Percentiles rank a stretch among this genome's conserved stretches.
These are phyloP conservation scores for Leccinum barrowsii DNA, from an alignment of 768 basidiomycete genomes.

Conservation along the genomic window DNA sequence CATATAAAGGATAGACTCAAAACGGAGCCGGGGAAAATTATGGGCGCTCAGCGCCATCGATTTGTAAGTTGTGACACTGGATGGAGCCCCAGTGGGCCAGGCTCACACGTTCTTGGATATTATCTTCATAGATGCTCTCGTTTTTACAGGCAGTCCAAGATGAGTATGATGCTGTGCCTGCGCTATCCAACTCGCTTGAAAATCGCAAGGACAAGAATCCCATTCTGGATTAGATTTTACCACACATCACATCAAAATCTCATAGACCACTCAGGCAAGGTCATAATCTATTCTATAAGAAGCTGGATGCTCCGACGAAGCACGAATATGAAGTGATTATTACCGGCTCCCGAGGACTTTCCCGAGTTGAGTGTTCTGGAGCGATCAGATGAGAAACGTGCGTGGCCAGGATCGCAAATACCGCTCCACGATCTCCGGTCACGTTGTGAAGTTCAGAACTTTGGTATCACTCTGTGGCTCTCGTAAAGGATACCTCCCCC, in stretches of 20 bases:
- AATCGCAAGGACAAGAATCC: background rate
- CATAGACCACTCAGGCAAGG: background rate
- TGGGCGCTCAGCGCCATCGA: constrained; percentile 71
- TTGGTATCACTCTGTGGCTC: background rate
- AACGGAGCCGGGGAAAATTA: constrained; percentile 62
- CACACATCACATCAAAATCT: background rate
- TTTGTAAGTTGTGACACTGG: constrained; percentile 44
- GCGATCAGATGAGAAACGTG: background rate
- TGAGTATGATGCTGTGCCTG: constrained; percentile 37
- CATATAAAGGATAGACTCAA: constrained; percentile 73
- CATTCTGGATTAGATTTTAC: background rate
- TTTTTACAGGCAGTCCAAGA: constrained; percentile 59
- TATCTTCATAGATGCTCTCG: constrained; percentile 49
- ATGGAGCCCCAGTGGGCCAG: background rate
- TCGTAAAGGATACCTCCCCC: background rate
- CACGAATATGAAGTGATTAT: background rate
- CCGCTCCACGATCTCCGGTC: background rate
- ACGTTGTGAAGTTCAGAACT: background rate
- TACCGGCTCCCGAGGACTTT: background rate
- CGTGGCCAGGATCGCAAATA: background rate
- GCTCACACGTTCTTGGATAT: constrained; percentile 2
- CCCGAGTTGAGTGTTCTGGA: background rate
- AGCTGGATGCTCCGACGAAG: background rate
- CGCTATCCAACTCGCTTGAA: background rate
- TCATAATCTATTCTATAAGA: background rate